Conservation (phyloP, 768 basidiomycete genomes). For the Mrakia frigida region DNA sequence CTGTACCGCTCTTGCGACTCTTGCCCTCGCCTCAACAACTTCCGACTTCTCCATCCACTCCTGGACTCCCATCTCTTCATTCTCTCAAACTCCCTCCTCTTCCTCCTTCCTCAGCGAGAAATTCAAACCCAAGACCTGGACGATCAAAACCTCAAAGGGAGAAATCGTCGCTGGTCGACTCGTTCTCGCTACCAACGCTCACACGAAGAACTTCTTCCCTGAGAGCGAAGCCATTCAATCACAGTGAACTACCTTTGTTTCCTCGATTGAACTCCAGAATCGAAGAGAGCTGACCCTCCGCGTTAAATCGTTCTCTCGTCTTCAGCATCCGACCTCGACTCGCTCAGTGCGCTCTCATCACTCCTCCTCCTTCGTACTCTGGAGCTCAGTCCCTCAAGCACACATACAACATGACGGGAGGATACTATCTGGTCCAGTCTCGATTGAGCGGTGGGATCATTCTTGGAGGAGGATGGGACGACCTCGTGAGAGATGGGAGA, state of each 20-base stretch:
- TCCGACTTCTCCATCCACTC: constrained; percentile 4
- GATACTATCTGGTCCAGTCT: constrained; percentile 35
- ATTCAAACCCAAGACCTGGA: not conserved
- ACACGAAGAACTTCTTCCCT: constrained; percentile 22
- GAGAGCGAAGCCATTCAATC: not conserved
- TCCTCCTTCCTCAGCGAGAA: not conserved
- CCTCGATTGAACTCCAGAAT: too few species aligned
- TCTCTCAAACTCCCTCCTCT: not conserved
- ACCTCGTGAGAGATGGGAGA: constrained; percentile 25
- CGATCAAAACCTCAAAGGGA: constrained; percentile 5
- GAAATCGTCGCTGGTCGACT: not conserved
- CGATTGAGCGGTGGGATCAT: constrained; percentile 33
- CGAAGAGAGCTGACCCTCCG: not conserved
- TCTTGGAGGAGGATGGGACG: constrained; percentile 30
- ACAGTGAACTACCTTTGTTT: not conserved
- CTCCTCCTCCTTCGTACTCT: constrained; percentile 32
- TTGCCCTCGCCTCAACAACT: constrained; percentile 7
- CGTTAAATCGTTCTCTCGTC: not conserved
- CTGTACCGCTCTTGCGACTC: constrained; percentile 14
- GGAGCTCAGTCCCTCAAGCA: constrained; percentile 33
- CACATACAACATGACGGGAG: constrained; percentile 36
- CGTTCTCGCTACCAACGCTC: constrained; percentile 20
- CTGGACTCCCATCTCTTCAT: constrained; percentile 21
- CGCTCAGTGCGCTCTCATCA: constrained; percentile 37
- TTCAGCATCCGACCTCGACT: constrained; percentile 35